Evolutionary conservation across 2,329 filamentous ascomycete species (phyloP).

Genomic region (Hypoxylon sp.): DNA sequence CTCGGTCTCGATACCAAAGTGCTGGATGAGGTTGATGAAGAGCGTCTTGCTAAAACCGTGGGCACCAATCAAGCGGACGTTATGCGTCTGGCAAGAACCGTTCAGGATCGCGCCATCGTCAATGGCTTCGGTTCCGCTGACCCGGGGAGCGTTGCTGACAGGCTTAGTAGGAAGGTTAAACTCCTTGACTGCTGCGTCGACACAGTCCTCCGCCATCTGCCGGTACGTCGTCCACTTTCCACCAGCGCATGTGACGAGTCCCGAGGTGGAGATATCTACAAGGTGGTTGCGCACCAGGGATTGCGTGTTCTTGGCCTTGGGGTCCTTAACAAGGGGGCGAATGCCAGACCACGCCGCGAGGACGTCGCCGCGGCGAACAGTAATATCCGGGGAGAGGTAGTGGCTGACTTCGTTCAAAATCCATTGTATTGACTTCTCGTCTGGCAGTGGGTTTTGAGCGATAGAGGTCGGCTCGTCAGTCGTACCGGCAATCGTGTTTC

Average conservation of each 20-base stretch:
- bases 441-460: constrained; percentile 75
- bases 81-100: constrained; percentile 83
- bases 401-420: constrained; percentile 84
- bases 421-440: constrained; percentile 87
- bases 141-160: constrained; percentile 66
- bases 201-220: constrained; percentile 90
- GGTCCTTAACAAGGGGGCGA: constrained; percentile 84
- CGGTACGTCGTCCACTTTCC: constrained; percentile 95
- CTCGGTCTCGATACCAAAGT: constrained; percentile 90
- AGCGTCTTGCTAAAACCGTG: constrained; percentile 88
- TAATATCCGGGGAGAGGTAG: constrained; percentile 85
- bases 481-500: constrained; percentile 89
- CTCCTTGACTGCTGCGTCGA: constrained; percentile 77
- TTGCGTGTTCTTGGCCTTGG: constrained; percentile 84
- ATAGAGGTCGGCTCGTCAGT: constrained; percentile 82
- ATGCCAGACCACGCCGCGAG: constrained; percentile 91
- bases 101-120: constrained; percentile 71
- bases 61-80: constrained; percentile 80
- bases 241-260: constrained; percentile 83
- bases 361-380: constrained; percentile 84
- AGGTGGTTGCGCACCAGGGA: constrained; percentile 89
- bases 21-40: constrained; percentile 94
- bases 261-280: constrained; percentile 79
- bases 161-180: constrained; percentile 69
- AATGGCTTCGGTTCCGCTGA: constrained; percentile 73